A percentile compares a stretch with the other conserved stretches of the same genome.
phyloP scores from a whole-genome alignment of 2,329 filamentous ascomycete genomes.

The Capronia americana region DNA sequence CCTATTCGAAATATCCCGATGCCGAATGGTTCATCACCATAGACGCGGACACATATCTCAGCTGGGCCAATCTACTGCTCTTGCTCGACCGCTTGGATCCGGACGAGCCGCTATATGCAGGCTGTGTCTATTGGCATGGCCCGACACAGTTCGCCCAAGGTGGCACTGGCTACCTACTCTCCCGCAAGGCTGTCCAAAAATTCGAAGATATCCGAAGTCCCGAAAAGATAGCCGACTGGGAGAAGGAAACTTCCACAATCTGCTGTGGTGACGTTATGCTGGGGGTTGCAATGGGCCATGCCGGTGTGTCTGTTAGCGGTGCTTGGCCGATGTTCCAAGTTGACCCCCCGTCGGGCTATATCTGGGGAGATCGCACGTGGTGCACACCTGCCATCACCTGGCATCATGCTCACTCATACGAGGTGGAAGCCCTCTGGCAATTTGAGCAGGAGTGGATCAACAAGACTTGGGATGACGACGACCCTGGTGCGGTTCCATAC shows the following conservation, averaged over 20 bases:
- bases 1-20: constrained; percentile 57
- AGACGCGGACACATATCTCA: constrained; percentile 35
- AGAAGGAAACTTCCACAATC: constrained; percentile 35
- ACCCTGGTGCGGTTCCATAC: constrained; percentile 29
- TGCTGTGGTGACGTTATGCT: constrained; percentile 38
- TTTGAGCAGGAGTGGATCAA: constrained; percentile 36
- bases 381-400: constrained; percentile 35
- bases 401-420: constrained; percentile 33
- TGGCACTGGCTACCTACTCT: constrained; percentile 34
- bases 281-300: constrained; percentile 31
- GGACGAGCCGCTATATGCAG: constrained; percentile 31
- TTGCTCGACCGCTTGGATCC: constrained; percentile 31
- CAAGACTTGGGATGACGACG: constrained; percentile 30
- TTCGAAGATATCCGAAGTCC: constrained; percentile 30
- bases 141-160: constrained; percentile 31
- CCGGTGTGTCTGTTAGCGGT: constrained; percentile 31
- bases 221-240: constrained; percentile 32
- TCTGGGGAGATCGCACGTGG: constrained; percentile 27
- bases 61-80: constrained; percentile 34
- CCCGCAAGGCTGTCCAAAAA: constrained; percentile 28
- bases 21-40: constrained; percentile 65
- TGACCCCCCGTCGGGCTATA: constrained; percentile 30
- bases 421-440: constrained; percentile 35
- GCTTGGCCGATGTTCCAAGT: constrained; percentile 37
- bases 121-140: constrained; percentile 35